These are phyloP conservation scores for Chloris gayana DNA, from an alignment of 176 grass and related monocot species.

Conservation along the genomic window DNA sequence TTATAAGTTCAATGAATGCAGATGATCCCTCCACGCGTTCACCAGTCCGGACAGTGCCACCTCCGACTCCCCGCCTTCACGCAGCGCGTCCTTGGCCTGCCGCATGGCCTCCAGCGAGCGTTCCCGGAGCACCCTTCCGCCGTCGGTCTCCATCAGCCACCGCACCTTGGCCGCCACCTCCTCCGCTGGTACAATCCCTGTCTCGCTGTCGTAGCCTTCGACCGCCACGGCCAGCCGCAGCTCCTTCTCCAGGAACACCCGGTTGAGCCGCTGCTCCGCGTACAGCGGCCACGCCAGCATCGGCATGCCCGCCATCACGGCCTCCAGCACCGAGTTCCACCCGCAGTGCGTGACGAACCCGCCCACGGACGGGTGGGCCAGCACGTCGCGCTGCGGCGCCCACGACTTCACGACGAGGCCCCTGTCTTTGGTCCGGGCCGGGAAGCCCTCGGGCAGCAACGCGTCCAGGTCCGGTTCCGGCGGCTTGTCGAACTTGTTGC, in stretches of 20 bases:
- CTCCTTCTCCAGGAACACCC: too few relatives aligned
- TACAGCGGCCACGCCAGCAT: too few relatives aligned
- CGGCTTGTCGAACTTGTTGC: constrained; percentile 29
- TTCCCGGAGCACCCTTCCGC: constrained; percentile 30
- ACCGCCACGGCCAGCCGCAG: constrained; percentile 47
- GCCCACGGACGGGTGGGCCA: constrained; percentile 52
- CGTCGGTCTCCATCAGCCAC: constrained; percentile 45
- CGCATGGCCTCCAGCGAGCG: constrained; percentile 35
- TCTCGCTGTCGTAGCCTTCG: constrained; percentile 37
- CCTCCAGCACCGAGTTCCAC: too few relatives aligned
- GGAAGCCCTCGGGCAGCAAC: constrained; percentile 58
- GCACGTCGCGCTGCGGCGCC: constrained; percentile 59
- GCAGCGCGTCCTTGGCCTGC: constrained; percentile 38
- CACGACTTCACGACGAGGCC: too few relatives aligned
- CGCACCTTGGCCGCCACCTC: constrained; percentile 46
- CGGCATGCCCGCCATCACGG: too few relatives aligned
- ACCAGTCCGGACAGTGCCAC: constrained; percentile 33
- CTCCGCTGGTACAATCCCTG: constrained; percentile 29
- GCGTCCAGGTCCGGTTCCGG: constrained; percentile 35
- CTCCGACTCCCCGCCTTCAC: constrained; percentile 53
- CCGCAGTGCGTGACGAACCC: constrained; percentile 71
- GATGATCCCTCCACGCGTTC: constrained; percentile 34
- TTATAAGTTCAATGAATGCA: too few relatives aligned
- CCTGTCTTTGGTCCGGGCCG: too few relatives aligned
- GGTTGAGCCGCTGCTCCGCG: too few relatives aligned